These are phyloP conservation scores for Oenanthe javanica DNA, from an alignment of 140 eudicot genomes.

Conservation along the genomic window DNA sequence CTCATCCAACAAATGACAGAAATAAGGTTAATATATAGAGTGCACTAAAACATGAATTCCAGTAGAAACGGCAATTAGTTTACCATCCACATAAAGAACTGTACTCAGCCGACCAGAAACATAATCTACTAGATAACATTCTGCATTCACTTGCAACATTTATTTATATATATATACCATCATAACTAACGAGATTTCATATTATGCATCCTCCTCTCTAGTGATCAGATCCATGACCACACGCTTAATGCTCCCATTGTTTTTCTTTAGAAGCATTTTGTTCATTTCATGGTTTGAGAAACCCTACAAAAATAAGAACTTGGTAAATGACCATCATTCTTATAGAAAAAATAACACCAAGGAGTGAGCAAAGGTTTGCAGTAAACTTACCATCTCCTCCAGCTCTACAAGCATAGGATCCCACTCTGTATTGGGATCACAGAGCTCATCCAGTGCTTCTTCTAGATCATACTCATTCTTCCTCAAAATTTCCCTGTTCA, in stretches of 20 bases:
- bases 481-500: constrained; percentile 65
- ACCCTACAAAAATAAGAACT: constrained; percentile 33
- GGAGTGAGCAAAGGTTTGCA: neutral
- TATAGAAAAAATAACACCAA: neutral
- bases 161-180: neutral
- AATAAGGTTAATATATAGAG: neutral
- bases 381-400: constrained; percentile 62
- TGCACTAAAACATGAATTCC: neutral
- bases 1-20: too few species aligned
- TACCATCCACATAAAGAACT: neutral
- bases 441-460: constrained; percentile 66
- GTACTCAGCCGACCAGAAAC: neutral
- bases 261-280: constrained; percentile 74
- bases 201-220: constrained; percentile 32
- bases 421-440: constrained; percentile 67
- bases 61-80: neutral
- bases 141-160: neutral
- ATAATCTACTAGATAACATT: neutral
- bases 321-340: neutral
- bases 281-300: constrained; percentile 49
- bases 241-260: constrained; percentile 76
- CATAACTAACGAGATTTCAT: neutral
- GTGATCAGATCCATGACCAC: constrained; percentile 78
- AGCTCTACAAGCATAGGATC: constrained; percentile 74
- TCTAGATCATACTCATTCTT: constrained; percentile 53